Evolutionary conservation across 164 flowering plant species (phyloP), one percentile per base, ranked within the genome.

Genomic region (Amborella trichopoda): DNA sequence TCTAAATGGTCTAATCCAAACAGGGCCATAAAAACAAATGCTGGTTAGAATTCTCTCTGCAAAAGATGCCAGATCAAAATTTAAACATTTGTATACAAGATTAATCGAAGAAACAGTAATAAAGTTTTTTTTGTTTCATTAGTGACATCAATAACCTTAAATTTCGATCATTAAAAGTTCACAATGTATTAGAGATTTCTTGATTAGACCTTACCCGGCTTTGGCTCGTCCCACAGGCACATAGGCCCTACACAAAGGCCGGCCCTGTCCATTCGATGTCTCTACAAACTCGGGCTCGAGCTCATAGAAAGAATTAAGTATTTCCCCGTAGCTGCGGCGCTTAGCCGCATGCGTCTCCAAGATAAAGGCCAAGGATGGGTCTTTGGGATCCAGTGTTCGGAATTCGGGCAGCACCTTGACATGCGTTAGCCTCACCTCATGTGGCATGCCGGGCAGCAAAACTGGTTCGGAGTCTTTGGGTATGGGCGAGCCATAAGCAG

Each of bases 201-300:
- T n/a, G n/a, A n/a, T n/a, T n/a, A n/a, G n/a, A n/a, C n/a, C n/a
- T n/a, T n/a, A n/a, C n/a, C n/a, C n/a, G n/a, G n/a, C 37, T 49
- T 28, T 26, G 49, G 40, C 22, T 41, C 26, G 12, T 39, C 48
- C 11, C 40, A 58, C 52, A 52, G 11, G 40, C 66, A 65, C 0
- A 65, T 28, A 3, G 69, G 69, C 1, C 69, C 69, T 4, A 61
- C 58, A 17, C 62, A 56, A 49, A 2, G 60, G 68, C 12, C 19
- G 11, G 38, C 11, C 8, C 13, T 39, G 18, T 0, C 25, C 6
- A 32, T 59, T 54, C 53, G 39, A 59, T 28, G 24, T 36, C 14
- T 64, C 53, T 5, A 34, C 2, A 21, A 6, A 64, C 9, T 0
- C 23, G 13, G 64, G n/a, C 36, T 64, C 68, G 2, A 59, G 49